These are phyloP conservation scores for Phytophthora quininea DNA, from an alignment of 352 stramenopile genomes.

Conservation along the genomic window DNA sequence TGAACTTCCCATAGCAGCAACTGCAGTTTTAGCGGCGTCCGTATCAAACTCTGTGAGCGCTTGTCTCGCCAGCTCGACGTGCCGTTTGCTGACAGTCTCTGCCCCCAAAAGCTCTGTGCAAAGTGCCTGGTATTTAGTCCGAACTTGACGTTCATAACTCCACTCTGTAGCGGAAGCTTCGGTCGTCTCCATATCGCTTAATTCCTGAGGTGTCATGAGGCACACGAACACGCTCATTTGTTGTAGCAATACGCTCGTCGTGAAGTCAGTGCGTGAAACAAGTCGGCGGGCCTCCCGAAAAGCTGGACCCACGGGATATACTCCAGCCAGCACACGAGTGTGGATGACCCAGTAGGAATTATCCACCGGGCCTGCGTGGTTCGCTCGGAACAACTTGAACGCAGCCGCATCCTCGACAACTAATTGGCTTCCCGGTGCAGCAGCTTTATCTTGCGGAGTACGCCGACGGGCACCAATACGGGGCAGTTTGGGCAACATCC, in stretches of 20 bases:
- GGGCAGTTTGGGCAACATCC: slow-evolving; percentile 58
- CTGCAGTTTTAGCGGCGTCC: slow-evolving; percentile 10
- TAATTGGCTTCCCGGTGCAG: slow-evolving; percentile 42
- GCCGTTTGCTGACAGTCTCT: slow-evolving; percentile 45
- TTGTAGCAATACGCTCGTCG: slow-evolving; percentile 68
- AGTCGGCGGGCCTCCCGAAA: slow-evolving; percentile 52
- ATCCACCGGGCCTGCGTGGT: slow-evolving; percentile 67
- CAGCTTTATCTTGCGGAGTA: slow-evolving; percentile 23
- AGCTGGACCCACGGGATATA: slow-evolving; percentile 55
- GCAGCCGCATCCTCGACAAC: slow-evolving; percentile 59
- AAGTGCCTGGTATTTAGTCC: slow-evolving; percentile 50
- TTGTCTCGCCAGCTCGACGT: slow-evolving; percentile 50
- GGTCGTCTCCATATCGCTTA: slow-evolving; percentile 25
- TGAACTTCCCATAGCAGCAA: slow-evolving; percentile 16
- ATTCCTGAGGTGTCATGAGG: slow-evolving; percentile 50
- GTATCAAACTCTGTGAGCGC: slow-evolving; percentile 27
- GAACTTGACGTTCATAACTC: slow-evolving; percentile 60
- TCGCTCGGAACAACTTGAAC: slow-evolving; percentile 72
- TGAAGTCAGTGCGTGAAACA: slow-evolving; percentile 54
- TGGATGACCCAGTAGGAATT: slow-evolving; percentile 78
- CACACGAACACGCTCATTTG: slow-evolving; percentile 74
- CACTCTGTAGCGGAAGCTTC: slow-evolving; percentile 24
- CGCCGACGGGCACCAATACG: slow-evolving; percentile 31
- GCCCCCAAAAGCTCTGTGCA: slow-evolving; percentile 43
- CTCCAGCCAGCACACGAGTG: slow-evolving; percentile 54